A percentile compares a stretch with the other conserved stretches of the same genome.
Conservation (phyloP, 345 rosid genomes). For the Luvunga scandens region DNA sequence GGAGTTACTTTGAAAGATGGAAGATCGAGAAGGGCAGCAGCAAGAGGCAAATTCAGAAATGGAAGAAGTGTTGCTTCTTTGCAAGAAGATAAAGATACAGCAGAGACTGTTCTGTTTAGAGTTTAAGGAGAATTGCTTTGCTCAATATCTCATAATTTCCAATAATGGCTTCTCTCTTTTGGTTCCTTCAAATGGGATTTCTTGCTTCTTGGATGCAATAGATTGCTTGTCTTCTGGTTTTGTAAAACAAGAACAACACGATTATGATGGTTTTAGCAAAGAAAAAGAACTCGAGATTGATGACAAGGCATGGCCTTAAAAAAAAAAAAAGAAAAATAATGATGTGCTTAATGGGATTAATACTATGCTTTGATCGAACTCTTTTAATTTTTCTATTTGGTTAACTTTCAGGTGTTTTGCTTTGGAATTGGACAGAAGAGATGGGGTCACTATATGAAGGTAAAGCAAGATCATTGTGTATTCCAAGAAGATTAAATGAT, state of each 20-base stretch:
- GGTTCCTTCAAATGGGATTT: conserved; percentile 2
- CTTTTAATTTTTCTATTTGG: neutral
- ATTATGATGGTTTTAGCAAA: neutral
- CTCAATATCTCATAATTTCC: neutral
- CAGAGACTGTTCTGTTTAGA: conserved; percentile 5
- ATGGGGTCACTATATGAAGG: conserved; percentile 3
- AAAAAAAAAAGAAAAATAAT: too few species aligned
- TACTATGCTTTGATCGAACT: neutral
- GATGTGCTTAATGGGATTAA: neutral
- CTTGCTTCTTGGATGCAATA: neutral
- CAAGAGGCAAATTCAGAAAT: neutral
- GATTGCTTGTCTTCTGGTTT: neutral
- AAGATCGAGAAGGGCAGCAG: neutral
- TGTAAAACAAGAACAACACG: neutral
- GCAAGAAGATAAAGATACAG: neutral
- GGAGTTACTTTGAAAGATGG: neutral
- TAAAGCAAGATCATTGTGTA: neutral
- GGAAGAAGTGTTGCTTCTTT: conserved; percentile 3
- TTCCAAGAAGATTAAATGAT: neutral
- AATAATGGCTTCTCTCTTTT: neutral
- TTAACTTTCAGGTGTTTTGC: neutral
- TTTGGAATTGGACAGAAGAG: neutral
- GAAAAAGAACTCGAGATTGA: neutral
- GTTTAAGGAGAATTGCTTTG: neutral
- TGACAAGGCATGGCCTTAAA: conserved; percentile 4